A percentile compares a stretch with the other conserved stretches of the same genome.
Conservation (phyloP, 805 yeast genomes). For the Zygosaccharomyces bisporus region DNA sequence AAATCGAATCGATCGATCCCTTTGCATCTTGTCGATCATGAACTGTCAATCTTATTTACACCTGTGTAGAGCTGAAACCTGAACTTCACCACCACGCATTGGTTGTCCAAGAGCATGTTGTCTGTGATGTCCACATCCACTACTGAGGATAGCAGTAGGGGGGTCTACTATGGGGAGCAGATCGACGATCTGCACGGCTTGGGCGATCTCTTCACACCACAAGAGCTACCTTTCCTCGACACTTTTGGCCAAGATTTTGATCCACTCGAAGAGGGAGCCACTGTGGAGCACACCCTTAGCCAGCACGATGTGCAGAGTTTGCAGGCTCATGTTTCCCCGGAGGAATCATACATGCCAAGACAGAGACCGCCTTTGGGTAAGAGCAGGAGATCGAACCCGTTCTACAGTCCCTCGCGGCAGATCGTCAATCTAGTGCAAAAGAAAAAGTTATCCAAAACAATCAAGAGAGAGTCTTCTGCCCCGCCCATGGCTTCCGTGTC, state of each 20-base stretch:
- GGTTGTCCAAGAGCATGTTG: constrained; percentile 1
- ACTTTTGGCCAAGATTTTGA: constrained; percentile 5
- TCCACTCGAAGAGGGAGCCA: neutral
- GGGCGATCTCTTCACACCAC: constrained; percentile 5
- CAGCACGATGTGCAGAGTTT: neutral
- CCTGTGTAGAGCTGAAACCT: too few relatives aligned
- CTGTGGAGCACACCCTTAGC: neutral
- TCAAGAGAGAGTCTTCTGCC: constrained; percentile 1
- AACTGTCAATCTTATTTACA: too few relatives aligned
- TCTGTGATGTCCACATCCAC: constrained; percentile 3
- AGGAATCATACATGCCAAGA: neutral
- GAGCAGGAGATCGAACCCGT: constrained; percentile 20
- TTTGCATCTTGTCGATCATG: neutral
- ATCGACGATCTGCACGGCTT: constrained; percentile 4
- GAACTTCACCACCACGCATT: neutral
- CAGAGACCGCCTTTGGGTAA: constrained; percentile 12
- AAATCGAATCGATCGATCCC: neutral
- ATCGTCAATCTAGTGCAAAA: constrained; percentile 18
- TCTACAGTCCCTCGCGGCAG: constrained; percentile 21
- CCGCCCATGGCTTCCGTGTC: neutral
- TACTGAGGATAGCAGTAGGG: neutral
- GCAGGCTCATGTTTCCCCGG: neutral
- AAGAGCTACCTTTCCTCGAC: constrained; percentile 2
- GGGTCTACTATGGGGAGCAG: constrained; percentile 2
- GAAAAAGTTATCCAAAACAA: constrained; percentile 8